These are phyloP conservation scores for Panaeolus papilionaceus DNA, from an alignment of 768 basidiomycete genomes.

Conservation along the genomic window DNA sequence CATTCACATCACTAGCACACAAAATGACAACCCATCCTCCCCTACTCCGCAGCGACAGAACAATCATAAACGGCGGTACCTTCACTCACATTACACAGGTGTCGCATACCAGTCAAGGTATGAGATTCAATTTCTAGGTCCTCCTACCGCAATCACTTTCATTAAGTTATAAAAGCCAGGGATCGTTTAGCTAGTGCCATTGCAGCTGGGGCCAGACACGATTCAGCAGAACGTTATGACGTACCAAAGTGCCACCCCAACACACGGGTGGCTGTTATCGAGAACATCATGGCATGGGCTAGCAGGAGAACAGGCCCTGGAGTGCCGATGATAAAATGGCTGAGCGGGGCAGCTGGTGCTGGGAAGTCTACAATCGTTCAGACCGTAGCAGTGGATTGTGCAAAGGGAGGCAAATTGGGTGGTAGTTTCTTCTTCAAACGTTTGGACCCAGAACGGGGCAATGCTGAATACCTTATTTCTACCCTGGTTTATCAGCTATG, in stretches of 20 bases:
- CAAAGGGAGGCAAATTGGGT: neutral
- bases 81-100: too few relatives aligned
- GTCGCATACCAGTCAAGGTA: too few relatives aligned
- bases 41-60: too few relatives aligned
- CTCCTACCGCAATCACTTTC: too few relatives aligned
- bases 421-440: conserved; percentile 23
- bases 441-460: neutral
- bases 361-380: conserved; percentile 21
- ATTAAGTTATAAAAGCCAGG: too few relatives aligned
- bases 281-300: conserved; percentile 21
- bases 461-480: conserved; percentile 13
- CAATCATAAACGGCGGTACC: too few relatives aligned
- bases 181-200: too few relatives aligned
- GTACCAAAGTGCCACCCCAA: conserved; percentile 18
- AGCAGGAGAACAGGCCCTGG: neutral
- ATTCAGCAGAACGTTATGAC: too few relatives aligned
- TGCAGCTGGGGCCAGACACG: too few relatives aligned
- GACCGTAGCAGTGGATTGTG: conserved; percentile 8
- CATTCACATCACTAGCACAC: too few relatives aligned
- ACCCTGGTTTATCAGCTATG: conserved; percentile 23
- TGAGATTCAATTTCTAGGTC: too few relatives aligned
- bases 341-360: conserved; percentile 20
- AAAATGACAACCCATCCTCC: too few relatives aligned
- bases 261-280: conserved; percentile 20
- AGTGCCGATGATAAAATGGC: conserved; percentile 3